Base-by-base conservation (phyloP, 2,329 filamentous ascomycete genomes). In the Pleoardoris graminearum region DNA sequence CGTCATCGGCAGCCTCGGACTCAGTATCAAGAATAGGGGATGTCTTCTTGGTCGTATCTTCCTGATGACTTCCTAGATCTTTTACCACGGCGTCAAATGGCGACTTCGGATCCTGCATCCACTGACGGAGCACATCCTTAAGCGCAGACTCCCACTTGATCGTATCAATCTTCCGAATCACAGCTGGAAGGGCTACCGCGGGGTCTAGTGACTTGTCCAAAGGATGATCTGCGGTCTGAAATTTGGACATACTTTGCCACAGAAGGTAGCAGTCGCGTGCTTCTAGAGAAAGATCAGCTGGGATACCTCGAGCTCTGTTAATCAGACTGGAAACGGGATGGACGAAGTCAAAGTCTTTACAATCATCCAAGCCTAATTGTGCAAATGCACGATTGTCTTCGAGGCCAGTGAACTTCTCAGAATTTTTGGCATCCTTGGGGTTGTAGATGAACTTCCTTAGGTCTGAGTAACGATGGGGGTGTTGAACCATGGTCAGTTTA, bases 391-490 rank as follows among this genome's bases (percentile, higher is more conserved):
- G 62, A 16, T 63, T 58, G 3, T 68, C 60, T 0, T 67, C 50
- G 1, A 89, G 69, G 0, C 82, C 83, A 10, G 77, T 63, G 60
- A 88, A 88, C 0, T 66, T 60, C 27, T 57, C 43, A n/a, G 53
- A 10, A 21, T 51, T 44, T 80, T 80, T 1, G 61, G 51, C 33
- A 72, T 65, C 0, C 10, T 60, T 54, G 79, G 85, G 79, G 0
- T 77, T 69, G 67, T 89, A 91, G 30, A 85, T 70, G 60, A 89
- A 91, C 62, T 91, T 91, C n/a, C 88, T 80, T 1, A 93, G 75
- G 66, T 93, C 89, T 0, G 87, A 91, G 70, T 91, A 92, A 42
- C 89, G 44, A 14, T 47, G 44, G 4, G 77, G 76, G 62, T 92
- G 87, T 37, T 85, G 76, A 11, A 92, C 82, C 80, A 88, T 89